These are phyloP conservation scores for Begonia masoniana DNA, from an alignment of 306 rosid species.

Conservation along the genomic window DNA sequence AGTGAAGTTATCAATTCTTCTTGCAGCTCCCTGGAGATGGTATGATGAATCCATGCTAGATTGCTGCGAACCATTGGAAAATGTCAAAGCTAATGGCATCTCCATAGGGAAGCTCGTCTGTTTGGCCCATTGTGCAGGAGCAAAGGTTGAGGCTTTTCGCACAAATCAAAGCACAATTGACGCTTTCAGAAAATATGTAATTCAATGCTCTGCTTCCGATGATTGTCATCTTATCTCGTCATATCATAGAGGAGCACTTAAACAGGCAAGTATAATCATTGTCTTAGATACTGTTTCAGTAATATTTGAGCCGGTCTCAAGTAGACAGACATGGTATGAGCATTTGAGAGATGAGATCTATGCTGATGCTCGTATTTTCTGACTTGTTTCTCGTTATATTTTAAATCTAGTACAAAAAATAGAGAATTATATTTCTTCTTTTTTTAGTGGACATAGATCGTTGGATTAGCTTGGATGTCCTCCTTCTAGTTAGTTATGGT, in stretches of 20 bases:
- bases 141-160: constrained; percentile 80
- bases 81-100: constrained; percentile 67
- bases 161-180: constrained; percentile 45
- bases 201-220: constrained; percentile 52
- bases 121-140: constrained; percentile 94
- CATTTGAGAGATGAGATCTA: no score
- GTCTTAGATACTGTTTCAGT: no score
- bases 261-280: constrained; percentile 36
- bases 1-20: no score
- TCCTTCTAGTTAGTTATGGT: no score
- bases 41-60: constrained; percentile 95
- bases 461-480: no score
- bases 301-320: no score
- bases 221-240: constrained; percentile 76
- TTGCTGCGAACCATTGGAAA: constrained; percentile 85
- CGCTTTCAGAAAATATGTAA: constrained; percentile 54
- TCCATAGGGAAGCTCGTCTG: constrained; percentile 80
- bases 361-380: no score
- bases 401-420: no score
- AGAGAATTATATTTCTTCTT: no score
- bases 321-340: no score
- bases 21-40: constrained; percentile 96
- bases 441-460: no score
- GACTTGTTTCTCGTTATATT: no score
- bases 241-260: constrained; percentile 60